Conservation (phyloP, 2,329 filamentous ascomycete genomes). For the Aurifilum marmelostoma region DNA sequence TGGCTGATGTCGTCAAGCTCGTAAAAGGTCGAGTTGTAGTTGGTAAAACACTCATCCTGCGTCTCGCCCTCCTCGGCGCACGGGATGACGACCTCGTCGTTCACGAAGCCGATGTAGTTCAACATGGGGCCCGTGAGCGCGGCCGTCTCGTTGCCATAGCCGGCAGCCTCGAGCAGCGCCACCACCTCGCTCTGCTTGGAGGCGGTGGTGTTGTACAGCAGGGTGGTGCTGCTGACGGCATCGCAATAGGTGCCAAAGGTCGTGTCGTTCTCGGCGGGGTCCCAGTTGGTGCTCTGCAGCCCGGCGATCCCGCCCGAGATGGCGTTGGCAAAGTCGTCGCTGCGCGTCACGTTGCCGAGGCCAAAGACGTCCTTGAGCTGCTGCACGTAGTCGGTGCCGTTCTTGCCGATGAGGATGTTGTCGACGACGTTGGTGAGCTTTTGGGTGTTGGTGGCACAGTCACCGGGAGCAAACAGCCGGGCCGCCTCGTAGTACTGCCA, state of each 20-base stretch:
- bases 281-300: constrained; percentile 58
- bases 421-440: constrained; percentile 57
- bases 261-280: constrained; percentile 48
- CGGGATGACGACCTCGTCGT: constrained; percentile 35
- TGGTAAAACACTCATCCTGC: constrained; percentile 45
- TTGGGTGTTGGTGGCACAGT: constrained; percentile 68
- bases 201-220: constrained; percentile 48
- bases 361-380: constrained; percentile 50
- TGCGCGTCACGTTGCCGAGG: constrained; percentile 46
- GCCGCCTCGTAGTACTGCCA: constrained; percentile 64
- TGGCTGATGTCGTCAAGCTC: constrained; percentile 42
- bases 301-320: constrained; percentile 46
- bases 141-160: constrained; percentile 44
- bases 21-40: constrained; percentile 41
- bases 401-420: constrained; percentile 50
- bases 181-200: constrained; percentile 41
- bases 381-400: constrained; percentile 46
- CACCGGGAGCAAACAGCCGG: constrained; percentile 52
- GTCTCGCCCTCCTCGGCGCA: constrained; percentile 30
- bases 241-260: constrained; percentile 53
- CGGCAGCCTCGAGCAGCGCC: constrained; percentile 46
- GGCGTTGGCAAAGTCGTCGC: constrained; percentile 53
- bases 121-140: constrained; percentile 48
- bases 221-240: constrained; percentile 45
- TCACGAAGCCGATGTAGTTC: constrained; percentile 56